phyloP scores from a whole-genome alignment of 164 flowering plant genomes.

The Annona cherimola region DNA sequence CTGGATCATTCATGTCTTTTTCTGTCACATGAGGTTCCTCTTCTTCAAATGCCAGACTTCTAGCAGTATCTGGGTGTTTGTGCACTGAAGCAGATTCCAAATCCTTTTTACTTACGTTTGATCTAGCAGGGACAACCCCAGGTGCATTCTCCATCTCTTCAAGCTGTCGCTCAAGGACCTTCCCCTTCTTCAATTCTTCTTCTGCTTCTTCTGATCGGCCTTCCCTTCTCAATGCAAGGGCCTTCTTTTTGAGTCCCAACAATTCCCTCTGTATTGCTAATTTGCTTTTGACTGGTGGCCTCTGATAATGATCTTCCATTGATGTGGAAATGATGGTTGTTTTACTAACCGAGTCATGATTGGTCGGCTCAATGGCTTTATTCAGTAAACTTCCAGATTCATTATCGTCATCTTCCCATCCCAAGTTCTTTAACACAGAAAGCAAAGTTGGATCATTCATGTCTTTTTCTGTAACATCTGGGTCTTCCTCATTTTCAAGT shows the following conservation, averaged over 20 bases:
- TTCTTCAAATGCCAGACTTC: constrained; percentile 16
- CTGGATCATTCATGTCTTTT: constrained; percentile 76
- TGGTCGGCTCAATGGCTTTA: constrained; percentile 17
- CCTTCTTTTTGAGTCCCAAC: constrained; percentile 65
- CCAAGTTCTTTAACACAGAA: constrained; percentile 50
- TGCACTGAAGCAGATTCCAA: background rate
- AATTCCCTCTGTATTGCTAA: constrained; percentile 69
- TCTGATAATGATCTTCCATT: constrained; percentile 1
- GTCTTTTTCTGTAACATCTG: constrained; percentile 72
- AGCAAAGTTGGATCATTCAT: constrained; percentile 72
- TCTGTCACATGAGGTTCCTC: constrained; percentile 60
- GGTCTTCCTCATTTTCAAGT: constrained; percentile 32
- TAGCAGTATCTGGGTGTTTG: constrained; percentile 15
- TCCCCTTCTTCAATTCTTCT: constrained; percentile 68
- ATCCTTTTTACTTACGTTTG: constrained; percentile 14
- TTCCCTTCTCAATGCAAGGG: constrained; percentile 75
- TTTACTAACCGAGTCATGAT: background rate
- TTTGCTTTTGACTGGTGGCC: constrained; percentile 48
- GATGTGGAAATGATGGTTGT: background rate
- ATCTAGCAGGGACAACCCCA: constrained; percentile 10
- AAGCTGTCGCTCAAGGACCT: constrained; percentile 65
- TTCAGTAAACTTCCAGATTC: constrained; percentile 15
- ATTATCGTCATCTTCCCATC: constrained; percentile 65
- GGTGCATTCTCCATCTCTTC: constrained; percentile 54
- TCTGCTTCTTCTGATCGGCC: constrained; percentile 80